Base-by-base conservation (phyloP, 2,329 filamentous ascomycete species). In the Dryadomyces quercivorus region DNA sequence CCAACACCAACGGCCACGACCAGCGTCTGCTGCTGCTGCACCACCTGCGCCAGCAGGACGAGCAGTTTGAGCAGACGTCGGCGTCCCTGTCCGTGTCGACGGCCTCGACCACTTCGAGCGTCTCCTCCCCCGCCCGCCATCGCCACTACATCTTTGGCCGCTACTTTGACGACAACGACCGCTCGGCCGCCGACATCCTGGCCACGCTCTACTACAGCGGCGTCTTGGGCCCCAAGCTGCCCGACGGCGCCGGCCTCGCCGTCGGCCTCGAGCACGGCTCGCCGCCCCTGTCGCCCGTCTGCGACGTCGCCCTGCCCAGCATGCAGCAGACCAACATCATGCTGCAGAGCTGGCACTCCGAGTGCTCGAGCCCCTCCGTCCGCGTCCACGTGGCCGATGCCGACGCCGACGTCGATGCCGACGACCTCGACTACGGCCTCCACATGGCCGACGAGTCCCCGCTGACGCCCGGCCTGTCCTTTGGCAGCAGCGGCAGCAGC, bases 271-370 rank as follows among this genome's bases (percentile, higher is more conserved):
- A 21, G 18, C 51, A 8, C 7, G 22, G 34, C 20, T 31, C 46
- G 5, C 50, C 50, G 31, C 44, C 44, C 3, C 15, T 46, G 40
- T 54, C 52, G 8, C 47, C 42, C 42, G 42, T 52, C 51, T 52
- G 31, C 18, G 51, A 47, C 21, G 21, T 60, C 2, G 21, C 45
- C 4, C 53, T 60, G 44, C 59, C 59, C 20, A 58, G 55, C 52
- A 60, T 60, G 59, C 43, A 56, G 48, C 59, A 60, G 56, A 59
- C 58, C 5, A 52, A 46, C 38, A 40, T 47, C 18, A 59, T 60
- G 53, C 54, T 60, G 26, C 34, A 55, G 22, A 45, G 44, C 43
- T 60, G 59, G 59, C 55, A 36, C n/a, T 50, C 57, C 16, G 51
- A 56, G 38, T 18, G 31, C 5, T n/a, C 40, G 18, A 22, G 7